Conservation (phyloP, 192 early-diverging fungal species). For the Chytriomyces sp. region DNA sequence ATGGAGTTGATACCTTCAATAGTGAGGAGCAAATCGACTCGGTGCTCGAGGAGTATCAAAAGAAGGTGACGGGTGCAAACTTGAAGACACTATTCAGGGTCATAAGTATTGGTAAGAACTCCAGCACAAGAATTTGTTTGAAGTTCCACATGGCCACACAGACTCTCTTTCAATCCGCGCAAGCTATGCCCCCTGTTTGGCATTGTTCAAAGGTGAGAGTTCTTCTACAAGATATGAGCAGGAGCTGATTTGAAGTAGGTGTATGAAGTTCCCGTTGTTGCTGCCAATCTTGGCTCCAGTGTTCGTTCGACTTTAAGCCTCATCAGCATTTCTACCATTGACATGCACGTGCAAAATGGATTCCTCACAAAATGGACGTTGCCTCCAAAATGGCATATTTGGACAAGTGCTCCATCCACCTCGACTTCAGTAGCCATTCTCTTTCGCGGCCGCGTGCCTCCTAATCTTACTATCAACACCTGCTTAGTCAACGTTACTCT, state of each 20-base stretch:
- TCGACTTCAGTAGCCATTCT: neutral
- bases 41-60: neutral
- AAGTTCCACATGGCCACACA: neutral
- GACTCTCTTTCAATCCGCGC: neutral
- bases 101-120: conserved; percentile 7
- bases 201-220: neutral
- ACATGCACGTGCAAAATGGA: neutral
- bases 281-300: neutral
- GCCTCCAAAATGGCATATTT: neutral
- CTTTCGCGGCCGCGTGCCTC: neutral
- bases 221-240: neutral
- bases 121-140: neutral
- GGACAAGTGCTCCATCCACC: neutral
- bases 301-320: neutral
- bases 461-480: neutral
- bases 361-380: neutral
- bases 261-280: conserved; percentile 11
- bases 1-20: neutral
- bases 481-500: neutral
- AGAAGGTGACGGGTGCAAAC: neutral
- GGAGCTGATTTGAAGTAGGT: neutral
- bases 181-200: neutral
- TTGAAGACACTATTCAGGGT: neutral
- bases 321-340: neutral
- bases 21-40: neutral